Evolutionary conservation across 495 filamentous ascomycete species (phyloP), one percentile per base, ranked within the genome.

Genomic region (Xeromyces bisporus): DNA sequence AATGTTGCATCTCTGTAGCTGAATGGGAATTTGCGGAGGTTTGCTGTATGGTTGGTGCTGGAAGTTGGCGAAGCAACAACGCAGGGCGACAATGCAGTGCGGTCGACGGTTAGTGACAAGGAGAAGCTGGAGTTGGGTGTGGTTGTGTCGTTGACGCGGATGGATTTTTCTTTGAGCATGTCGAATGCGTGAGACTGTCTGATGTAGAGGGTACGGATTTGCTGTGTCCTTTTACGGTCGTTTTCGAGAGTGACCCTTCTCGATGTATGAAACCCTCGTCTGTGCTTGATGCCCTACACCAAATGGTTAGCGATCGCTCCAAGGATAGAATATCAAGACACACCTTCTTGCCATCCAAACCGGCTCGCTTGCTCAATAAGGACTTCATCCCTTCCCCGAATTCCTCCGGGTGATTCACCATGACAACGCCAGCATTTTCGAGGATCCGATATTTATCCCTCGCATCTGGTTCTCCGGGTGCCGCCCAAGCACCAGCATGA

Each of bases 391-490:
- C 69, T 10, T 66, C 60, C 0, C 84, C 84, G 40, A 93, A 86
- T 33, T 82, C 70, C 31, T 76, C 71, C 0, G 83, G 84, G 46
- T 92, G 82, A 35, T 79, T 71, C 6, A 86, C 76, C 51, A 91
- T 75, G 1, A 70, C 70, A 0, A 71, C 78, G 4, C 81, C 81
- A 10, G 72, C 80, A 35, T 62, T 56, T 43, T 77, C 55, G n/a
- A 91, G 63, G 10, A 67, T 65, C 14, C 64, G 60, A 33, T 80
- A 73, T 52, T 91, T 91, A 9, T 59, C 60, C 17, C 55, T 51
- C 0, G 75, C 69, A 34, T 64, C 62, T 6, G 73, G 71, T 37
- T 91, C 80, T 10, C 75, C 75, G 6, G 69, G 58, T 0, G 71
- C 62, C 18, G 67, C 61, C 57, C 81, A 80, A 18, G 85, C 85